Evolutionary conservation across 2,329 filamentous ascomycete species (phyloP), one percentile per base, ranked within the genome.

Genomic region (Trichoderma brevicompactum): DNA sequence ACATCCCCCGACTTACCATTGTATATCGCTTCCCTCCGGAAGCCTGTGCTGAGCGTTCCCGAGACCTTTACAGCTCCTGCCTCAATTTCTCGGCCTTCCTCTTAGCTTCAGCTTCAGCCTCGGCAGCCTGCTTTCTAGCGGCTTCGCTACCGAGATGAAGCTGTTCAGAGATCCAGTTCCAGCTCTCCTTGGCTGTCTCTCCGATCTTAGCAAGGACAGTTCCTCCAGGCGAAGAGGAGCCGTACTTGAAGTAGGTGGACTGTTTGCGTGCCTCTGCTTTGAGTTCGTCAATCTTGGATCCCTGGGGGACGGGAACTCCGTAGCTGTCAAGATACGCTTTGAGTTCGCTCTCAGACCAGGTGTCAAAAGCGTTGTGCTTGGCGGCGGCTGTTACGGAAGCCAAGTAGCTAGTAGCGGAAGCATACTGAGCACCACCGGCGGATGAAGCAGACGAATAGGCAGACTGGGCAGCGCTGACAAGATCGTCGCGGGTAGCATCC

Each of bases 261-360:
- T 93, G 89, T 75, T 88, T 89, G 70, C 90, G 87, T 15, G 89
- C 91, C 66, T 87, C 81, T 8, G 90, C 89, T 67, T 87, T 86
- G 19, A 94, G 81, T 73, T 92, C 84, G 66, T 94, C 89, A 64
- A 87, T 71, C 65, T 81, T 89, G 17, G 87, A 88, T 6, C 88
- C 88, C 74, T 92, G 89, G 49, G 88, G 89, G 46, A 85, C 82
- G 5, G 81, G 77, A 46, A 94, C 80, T 43, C 92, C 92, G 69
- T 92, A 94, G 68, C 87, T 90, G 74, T 94, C 91, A 7, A 94
- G 85, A 73, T 94, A 94, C 1, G 85, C 80, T 82, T 94, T 94
- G 68, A 95, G 81, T 32, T 94, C 90, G 52, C 84, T 85, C 71
- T 87, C 84, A 64, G 83, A 90, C 91, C 91, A 94, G 0, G 85